A percentile compares a stretch with the other conserved stretches of the same genome.
Evolutionary conservation across 164 flowering plant species (phyloP).

Genomic region (Vitis vinifera): DNA sequence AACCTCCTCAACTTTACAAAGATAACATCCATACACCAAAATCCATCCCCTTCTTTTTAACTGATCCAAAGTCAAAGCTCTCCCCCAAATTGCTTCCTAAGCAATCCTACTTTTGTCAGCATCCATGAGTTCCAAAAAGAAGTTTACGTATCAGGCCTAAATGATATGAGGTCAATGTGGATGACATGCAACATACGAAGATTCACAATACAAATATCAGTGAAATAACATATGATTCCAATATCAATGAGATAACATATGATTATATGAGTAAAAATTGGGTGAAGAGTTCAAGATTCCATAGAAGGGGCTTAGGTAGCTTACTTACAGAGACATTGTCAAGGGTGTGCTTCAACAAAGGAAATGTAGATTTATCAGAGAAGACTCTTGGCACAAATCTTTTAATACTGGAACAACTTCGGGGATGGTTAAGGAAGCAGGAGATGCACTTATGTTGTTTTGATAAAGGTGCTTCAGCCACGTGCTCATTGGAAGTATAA

Average conservation of each 20-base stretch:
- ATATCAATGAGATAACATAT: not conserved
- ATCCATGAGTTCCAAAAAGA: too few species aligned
- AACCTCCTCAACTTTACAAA: too few species aligned
- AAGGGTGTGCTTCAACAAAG: constrained; percentile 25
- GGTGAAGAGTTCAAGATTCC: not conserved
- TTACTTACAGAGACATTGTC: constrained; percentile 42
- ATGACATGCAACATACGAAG: too few species aligned
- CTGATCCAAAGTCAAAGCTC: too few species aligned
- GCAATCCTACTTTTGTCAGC: too few species aligned
- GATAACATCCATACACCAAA: too few species aligned
- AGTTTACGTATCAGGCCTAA: too few species aligned
- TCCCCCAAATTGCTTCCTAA: too few species aligned
- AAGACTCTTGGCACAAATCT: constrained; percentile 35
- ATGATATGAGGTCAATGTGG: too few species aligned
- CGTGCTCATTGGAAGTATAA: constrained; percentile 17
- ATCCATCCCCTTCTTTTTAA: too few species aligned
- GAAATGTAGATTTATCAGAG: constrained; percentile 47
- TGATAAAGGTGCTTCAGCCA: constrained; percentile 10
- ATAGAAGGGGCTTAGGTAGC: constrained; percentile 5
- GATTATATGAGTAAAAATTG: not conserved
- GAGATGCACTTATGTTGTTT: constrained; percentile 26
- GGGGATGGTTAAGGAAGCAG: constrained; percentile 34
- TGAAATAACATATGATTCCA: not conserved
- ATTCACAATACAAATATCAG: too few species aligned
- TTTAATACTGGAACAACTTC: constrained; percentile 12